Conservation (phyloP, 2,329 filamentous ascomycete genomes). For the Fusarium sp. region DNA sequence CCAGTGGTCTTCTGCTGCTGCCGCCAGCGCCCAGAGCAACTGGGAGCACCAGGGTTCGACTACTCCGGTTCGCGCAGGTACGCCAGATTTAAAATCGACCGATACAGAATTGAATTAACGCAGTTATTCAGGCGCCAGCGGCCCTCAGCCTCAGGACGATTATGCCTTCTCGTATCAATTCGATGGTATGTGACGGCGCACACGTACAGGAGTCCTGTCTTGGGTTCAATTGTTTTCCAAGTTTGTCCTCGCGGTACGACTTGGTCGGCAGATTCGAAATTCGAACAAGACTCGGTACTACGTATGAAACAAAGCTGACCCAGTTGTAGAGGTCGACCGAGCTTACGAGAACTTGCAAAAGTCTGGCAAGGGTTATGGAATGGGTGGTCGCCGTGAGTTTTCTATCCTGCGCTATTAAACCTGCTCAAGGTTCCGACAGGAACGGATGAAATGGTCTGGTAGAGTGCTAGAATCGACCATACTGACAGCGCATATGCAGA, state of each 20-base stretch:
- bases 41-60: slow-evolving; percentile 61
- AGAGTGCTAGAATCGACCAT: slow-evolving; percentile 21
- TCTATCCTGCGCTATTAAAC: slow-evolving; percentile 48
- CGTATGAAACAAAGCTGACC: slow-evolving; percentile 31
- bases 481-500: slow-evolving; percentile 63
- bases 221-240: neutral
- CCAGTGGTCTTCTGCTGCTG: slow-evolving; percentile 53
- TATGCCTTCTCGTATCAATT: slow-evolving; percentile 88
- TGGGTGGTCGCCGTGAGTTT: slow-evolving; percentile 83
- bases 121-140: slow-evolving; percentile 73
- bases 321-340: slow-evolving; percentile 85
- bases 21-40: slow-evolving; percentile 51
- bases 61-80: slow-evolving; percentile 58
- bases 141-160: slow-evolving; percentile 80
- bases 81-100: slow-evolving; percentile 11
- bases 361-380: slow-evolving; percentile 91
- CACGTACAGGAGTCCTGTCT: neutral
- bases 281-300: neutral
- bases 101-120: slow-evolving; percentile 16
- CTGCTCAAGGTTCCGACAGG: slow-evolving; percentile 28
- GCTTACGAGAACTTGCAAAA: slow-evolving; percentile 96
- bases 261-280: neutral
- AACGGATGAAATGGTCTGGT: slow-evolving; percentile 33
- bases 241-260: neutral
- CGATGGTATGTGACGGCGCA: slow-evolving; percentile 75